A percentile compares a stretch with the other conserved stretches of the same genome.
These are phyloP conservation scores for Nyctanthes arbortristis DNA, from an alignment of 257 asterid species.

Conservation along the genomic window DNA sequence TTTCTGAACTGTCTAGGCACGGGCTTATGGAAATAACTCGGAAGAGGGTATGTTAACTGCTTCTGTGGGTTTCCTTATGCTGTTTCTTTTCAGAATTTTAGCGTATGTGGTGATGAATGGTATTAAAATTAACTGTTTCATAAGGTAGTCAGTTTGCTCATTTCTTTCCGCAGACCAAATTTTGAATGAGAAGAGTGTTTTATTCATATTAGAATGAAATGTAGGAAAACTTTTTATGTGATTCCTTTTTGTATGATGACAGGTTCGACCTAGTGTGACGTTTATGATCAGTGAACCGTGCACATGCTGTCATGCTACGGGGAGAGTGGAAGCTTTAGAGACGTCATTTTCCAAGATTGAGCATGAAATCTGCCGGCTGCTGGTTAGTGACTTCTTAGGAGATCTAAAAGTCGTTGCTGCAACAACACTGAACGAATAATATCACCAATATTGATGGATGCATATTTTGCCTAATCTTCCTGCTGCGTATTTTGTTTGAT, in stretches of 20 bases:
- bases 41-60: slow-evolving; percentile 66
- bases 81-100: no score
- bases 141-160: no score
- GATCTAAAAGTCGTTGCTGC: neutral
- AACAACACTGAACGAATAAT: slow-evolving; percentile 8
- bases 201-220: neutral
- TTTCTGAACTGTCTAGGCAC: slow-evolving; percentile 84
- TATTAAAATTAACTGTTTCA: neutral
- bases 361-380: slow-evolving; percentile 81
- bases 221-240: neutral
- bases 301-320: slow-evolving; percentile 87
- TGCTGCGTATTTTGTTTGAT: slow-evolving; percentile 25
- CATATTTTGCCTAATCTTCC: slow-evolving; percentile 11
- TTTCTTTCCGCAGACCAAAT: neutral
- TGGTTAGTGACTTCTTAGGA: slow-evolving; percentile 43
- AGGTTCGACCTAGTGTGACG: slow-evolving; percentile 97
- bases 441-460: slow-evolving; percentile 1
- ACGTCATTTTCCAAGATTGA: slow-evolving; percentile 93
- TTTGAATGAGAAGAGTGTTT: neutral
- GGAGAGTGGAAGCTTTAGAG: slow-evolving; percentile 95
- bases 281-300: slow-evolving; percentile 98
- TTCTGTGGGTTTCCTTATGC: neutral
- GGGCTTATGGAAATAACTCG: slow-evolving; percentile 98
- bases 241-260: slow-evolving; percentile 24
- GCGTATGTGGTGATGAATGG: neutral